These are phyloP conservation scores for Tanacetum coccineum DNA, from an alignment of 129 eudicot genomes.

Conservation along the genomic window DNA sequence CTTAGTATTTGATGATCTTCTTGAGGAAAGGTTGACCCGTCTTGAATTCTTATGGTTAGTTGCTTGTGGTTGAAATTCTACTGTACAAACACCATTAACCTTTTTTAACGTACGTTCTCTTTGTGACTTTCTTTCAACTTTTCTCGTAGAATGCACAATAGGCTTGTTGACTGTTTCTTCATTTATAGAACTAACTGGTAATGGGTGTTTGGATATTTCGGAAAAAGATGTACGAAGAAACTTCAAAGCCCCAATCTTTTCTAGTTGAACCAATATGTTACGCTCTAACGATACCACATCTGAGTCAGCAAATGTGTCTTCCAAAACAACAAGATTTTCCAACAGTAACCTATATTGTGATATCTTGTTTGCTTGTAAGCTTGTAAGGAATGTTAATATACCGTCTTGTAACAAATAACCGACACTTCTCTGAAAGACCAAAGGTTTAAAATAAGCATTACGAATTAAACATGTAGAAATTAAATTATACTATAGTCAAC, in stretches of 20 bases:
- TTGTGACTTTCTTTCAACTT: slow-evolving; percentile 54
- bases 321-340: slow-evolving; percentile 66
- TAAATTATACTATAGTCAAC: slow-evolving; percentile 11
- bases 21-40: slow-evolving; percentile 29
- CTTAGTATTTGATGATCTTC: slow-evolving; percentile 30
- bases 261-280: slow-evolving; percentile 70
- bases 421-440: slow-evolving; percentile 42
- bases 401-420: slow-evolving; percentile 33
- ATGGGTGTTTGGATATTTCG: slow-evolving; percentile 32
- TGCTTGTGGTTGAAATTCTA: slow-evolving; percentile 26
- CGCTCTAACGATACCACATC: slow-evolving; percentile 51
- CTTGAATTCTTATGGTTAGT: slow-evolving; percentile 23
- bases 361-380: slow-evolving; percentile 46
- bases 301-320: slow-evolving; percentile 56
- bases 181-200: slow-evolving; percentile 19
- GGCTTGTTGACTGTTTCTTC: slow-evolving; percentile 27
- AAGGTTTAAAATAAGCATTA: slow-evolving; percentile 14
- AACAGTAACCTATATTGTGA: slow-evolving; percentile 59
- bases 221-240: slow-evolving; percentile 52
- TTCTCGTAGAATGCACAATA: slow-evolving; percentile 55
- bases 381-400: slow-evolving; percentile 37
- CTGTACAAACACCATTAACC: slow-evolving; percentile 21
- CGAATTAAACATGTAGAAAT: slow-evolving; percentile 1
- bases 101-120: slow-evolving; percentile 37
- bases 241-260: slow-evolving; percentile 76